A percentile compares a stretch with the other conserved stretches of the same genome.
phyloP scores from a whole-genome alignment of 129 eudicot genomes.

The Lonicera japonica region DNA sequence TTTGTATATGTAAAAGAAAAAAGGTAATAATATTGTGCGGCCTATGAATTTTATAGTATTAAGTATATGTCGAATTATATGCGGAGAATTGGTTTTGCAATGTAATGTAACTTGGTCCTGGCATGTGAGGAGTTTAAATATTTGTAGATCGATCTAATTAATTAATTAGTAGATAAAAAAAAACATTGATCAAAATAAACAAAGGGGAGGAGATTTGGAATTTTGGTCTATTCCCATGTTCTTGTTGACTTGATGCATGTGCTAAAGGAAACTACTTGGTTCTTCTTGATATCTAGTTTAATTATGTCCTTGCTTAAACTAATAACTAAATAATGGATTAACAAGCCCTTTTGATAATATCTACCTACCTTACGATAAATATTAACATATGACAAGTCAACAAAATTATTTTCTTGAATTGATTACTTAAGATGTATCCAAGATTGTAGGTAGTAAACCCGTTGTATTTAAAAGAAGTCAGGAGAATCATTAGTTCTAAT shows the following conservation, averaged over 20 bases:
- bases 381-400: not conserved
- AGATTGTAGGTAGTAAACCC: slow-evolving; percentile 12
- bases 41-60: no score
- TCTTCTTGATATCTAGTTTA: not conserved
- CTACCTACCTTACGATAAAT: not conserved
- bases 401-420: not conserved
- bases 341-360: not conserved
- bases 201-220: slow-evolving; percentile 17
- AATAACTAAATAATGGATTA: not conserved
- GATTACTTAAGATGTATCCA: not conserved
- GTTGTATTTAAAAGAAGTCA: not conserved
- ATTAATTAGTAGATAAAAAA: not conserved
- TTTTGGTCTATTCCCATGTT: slow-evolving; percentile 29
- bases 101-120: slow-evolving; percentile 8
- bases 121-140: slow-evolving; percentile 34
- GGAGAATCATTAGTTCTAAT: not conserved
- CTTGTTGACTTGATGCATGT: slow-evolving; percentile 27
- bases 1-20: no score
- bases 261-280: slow-evolving; percentile 17
- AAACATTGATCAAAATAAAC: not conserved
- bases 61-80: slow-evolving; percentile 18
- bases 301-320: not conserved
- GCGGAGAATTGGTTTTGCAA: slow-evolving; percentile 21
- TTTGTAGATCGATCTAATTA: not conserved
- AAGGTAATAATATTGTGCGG: no score